Evolutionary conservation across 139 green algal species (phyloP), one percentile per base, ranked within the genome.

Genomic region (Micractinium conductrix): DNA sequence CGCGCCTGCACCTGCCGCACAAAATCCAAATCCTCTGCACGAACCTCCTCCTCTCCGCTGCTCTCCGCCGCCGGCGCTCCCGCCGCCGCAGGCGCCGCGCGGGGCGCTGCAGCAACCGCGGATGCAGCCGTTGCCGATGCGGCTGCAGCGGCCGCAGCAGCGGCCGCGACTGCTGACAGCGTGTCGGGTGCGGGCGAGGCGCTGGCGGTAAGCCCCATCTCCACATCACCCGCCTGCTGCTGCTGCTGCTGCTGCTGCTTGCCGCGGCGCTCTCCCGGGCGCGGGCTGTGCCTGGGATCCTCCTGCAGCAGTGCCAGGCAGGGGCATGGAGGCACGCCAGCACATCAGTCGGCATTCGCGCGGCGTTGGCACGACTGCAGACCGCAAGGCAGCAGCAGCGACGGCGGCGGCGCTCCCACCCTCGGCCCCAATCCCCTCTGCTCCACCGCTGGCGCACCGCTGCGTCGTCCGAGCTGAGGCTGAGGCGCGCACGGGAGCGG

Each of bases 1-100:
- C 44, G 72, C n/a, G 35, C 44, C 72, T 79, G 72, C 72, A 79
- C 70, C 70, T 40, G 44, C 17, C 72, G 72, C 44, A 79, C 40
- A n/a, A 79, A 79, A 12, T n/a, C 30, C 12, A 63, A 5, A 8
- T 79, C 44, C n/a, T 79, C 72, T 17, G 44, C 44, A 1, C 26
- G 17, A n/a, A 79, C 28, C 53, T 50, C 74, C 4, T 68, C 73
- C 12, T 43, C 35, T 0, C 44, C 45, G n/a, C 22, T 16, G 7
- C n/a, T 17, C 30, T 33, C 53, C 38, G 10, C 53, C 24, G 28
- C 37, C 0, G 12, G 8, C 6, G 4, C 53, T 30, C 37, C 53
- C 8, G 53, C 19, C 38, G 12, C 38, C 38, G 5, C 17, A 30
- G n/a, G 10, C 30, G 44, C 17, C 16, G 68, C 42, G 12, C 19